phyloP scores from a whole-genome alignment of 768 basidiomycete species.

The Rhizopogon vinicolor region DNA sequence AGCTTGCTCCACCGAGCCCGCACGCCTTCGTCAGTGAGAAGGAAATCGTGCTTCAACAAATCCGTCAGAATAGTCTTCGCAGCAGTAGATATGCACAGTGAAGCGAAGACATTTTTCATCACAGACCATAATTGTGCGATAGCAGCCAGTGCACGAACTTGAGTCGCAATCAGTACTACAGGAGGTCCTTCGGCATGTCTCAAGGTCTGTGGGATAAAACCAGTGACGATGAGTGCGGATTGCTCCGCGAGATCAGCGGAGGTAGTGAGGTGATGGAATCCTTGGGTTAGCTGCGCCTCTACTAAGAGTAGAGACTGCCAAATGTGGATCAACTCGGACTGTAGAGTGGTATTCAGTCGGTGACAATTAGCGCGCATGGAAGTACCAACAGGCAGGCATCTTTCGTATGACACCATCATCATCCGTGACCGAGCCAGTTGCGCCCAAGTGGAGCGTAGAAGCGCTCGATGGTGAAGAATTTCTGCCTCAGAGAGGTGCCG shows the following conservation, averaged over 20 bases:
- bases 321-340: slow-evolving; percentile 37
- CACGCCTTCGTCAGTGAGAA: slow-evolving; percentile 34
- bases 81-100: slow-evolving; percentile 33
- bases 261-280: slow-evolving; percentile 30
- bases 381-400: slow-evolving; percentile 22
- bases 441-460: slow-evolving; percentile 35
- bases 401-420: slow-evolving; percentile 2
- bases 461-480: slow-evolving; percentile 25
- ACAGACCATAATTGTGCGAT: slow-evolving; percentile 47
- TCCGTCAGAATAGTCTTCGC: slow-evolving; percentile 44
- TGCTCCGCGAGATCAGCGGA: slow-evolving; percentile 29
- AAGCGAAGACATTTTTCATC: slow-evolving; percentile 43
- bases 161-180: slow-evolving; percentile 17
- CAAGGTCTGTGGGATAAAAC: slow-evolving; percentile 26
- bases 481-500: slow-evolving; percentile 34
- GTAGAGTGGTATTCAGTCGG: slow-evolving; percentile 4
- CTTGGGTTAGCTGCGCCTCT: slow-evolving; percentile 39
- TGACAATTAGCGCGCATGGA: neutral
- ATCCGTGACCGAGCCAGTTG: slow-evolving; percentile 14
- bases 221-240: slow-evolving; percentile 30
- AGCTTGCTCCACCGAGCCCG: slow-evolving; percentile 42
- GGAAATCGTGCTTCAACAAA: slow-evolving; percentile 40
- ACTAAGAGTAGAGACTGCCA: slow-evolving; percentile 59
- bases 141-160: slow-evolving; percentile 34
- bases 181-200: neutral